These are phyloP conservation scores for Trametes villosa DNA, from an alignment of 768 basidiomycete genomes.

Conservation along the genomic window DNA sequence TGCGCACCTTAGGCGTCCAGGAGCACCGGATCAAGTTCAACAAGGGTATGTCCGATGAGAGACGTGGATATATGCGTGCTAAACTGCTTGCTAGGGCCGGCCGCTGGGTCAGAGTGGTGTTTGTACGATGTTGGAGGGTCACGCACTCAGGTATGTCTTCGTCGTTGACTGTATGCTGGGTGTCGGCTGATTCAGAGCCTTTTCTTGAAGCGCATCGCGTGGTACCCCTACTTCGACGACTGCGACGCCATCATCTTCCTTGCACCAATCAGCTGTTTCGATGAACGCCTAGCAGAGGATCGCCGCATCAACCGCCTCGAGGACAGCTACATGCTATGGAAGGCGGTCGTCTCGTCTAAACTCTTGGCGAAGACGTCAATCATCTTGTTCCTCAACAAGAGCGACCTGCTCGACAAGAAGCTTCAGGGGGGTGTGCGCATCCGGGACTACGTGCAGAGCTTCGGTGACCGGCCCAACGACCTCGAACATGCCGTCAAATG, in stretches of 20 bases:
- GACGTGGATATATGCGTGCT: not conserved
- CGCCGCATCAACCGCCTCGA: slow-evolving; percentile 68
- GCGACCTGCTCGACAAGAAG: slow-evolving; percentile 75
- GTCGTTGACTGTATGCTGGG: not conserved
- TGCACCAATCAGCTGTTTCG: slow-evolving; percentile 78
- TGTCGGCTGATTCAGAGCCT: not conserved
- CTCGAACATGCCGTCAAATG: slow-evolving; percentile 70
- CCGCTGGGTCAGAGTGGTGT: slow-evolving; percentile 67
- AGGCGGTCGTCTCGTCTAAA: slow-evolving; percentile 35
- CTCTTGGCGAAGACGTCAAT: slow-evolving; percentile 37
- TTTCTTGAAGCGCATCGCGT: slow-evolving; percentile 49
- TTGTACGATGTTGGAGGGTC: slow-evolving; percentile 86
- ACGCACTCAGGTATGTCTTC: slow-evolving; percentile 58
- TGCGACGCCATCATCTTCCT: slow-evolving; percentile 88
- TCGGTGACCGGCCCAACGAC: slow-evolving; percentile 74
- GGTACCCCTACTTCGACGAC: slow-evolving; percentile 86
- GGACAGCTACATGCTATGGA: slow-evolving; percentile 39
- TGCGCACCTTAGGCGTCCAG: slow-evolving; percentile 79
- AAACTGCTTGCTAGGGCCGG: slow-evolving; percentile 42
- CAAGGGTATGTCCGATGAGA: slow-evolving; percentile 49
- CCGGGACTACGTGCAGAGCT: slow-evolving; percentile 72
- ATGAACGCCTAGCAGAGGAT: slow-evolving; percentile 79
- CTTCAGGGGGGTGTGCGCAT: slow-evolving; percentile 68
- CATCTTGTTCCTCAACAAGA: slow-evolving; percentile 51
- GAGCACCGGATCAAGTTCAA: slow-evolving; percentile 73